phyloP scores from a whole-genome alignment of 164 flowering plant genomes.

The Macadamia tetraphylla region DNA sequence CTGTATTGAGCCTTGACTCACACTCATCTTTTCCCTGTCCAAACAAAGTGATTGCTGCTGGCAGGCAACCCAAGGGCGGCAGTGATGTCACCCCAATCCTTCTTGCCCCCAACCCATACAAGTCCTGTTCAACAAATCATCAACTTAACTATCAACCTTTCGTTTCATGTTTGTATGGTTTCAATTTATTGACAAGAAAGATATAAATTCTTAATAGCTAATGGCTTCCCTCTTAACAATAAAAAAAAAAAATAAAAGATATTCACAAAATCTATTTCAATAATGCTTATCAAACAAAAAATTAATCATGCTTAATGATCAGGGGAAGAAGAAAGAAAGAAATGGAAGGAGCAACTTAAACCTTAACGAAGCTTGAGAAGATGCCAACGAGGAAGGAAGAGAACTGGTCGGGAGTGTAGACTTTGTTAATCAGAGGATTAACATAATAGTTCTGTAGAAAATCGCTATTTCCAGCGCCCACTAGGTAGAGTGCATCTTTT shows the following conservation, averaged over 20 bases:
- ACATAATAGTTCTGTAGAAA: conserved; percentile 81
- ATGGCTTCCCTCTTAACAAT: no score
- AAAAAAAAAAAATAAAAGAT: no score
- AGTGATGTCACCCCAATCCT: conserved; percentile 83
- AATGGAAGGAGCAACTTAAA: conserved; percentile 4
- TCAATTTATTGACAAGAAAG: no score
- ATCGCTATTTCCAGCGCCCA: conserved; percentile 72
- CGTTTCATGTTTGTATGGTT: no score
- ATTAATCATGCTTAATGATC: no score
- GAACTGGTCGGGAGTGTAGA: conserved; percentile 65
- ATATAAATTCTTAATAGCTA: no score
- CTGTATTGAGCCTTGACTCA: conserved; percentile 53
- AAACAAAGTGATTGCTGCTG: conserved; percentile 62
- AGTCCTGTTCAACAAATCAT: conserved; percentile 28
- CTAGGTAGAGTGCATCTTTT: conserved; percentile 54
- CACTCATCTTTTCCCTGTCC: conserved; percentile 56
- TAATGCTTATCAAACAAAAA: no score
- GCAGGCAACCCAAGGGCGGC: conserved; percentile 86
- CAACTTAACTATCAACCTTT: no score
- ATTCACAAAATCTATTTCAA: no score
- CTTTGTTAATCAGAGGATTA: conserved; percentile 69
- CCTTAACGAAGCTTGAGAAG: conserved; percentile 64
- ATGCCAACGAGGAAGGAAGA: conserved; percentile 40
- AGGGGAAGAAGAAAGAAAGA: no score
- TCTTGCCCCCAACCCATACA: conserved; percentile 76